phyloP scores from a whole-genome alignment of 352 stramenopile genomes.

The Phytophthora sojae region DNA sequence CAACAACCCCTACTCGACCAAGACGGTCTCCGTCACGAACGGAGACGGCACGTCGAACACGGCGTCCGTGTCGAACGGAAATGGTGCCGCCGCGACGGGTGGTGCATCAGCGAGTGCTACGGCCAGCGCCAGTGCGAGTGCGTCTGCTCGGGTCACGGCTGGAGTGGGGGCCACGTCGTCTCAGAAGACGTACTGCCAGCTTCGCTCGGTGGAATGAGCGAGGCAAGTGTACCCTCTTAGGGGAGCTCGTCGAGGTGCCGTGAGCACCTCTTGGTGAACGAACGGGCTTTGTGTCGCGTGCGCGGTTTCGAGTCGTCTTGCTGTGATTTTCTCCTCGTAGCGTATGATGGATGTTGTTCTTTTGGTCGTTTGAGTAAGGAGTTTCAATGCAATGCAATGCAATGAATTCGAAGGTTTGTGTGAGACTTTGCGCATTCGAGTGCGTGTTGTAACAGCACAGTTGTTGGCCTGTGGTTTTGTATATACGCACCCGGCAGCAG shows the following conservation, averaged over 20 bases:
- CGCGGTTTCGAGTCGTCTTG: too few species aligned
- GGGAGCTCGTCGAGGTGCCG: neutral
- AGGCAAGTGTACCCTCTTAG: neutral
- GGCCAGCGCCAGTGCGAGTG: neutral
- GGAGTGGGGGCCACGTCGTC: neutral
- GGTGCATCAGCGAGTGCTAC: constrained; percentile 6
- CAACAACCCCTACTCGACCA: constrained; percentile 13
- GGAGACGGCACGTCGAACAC: neutral
- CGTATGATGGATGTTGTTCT: neutral
- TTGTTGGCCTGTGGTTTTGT: too few species aligned
- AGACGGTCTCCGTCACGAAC: constrained; percentile 2
- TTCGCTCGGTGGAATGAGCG: neutral
- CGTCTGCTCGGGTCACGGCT: neutral
- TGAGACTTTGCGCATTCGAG: too few species aligned
- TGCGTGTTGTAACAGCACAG: too few species aligned
- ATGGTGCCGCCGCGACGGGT: constrained; percentile 1
- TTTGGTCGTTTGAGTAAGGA: neutral
- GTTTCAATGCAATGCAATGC: neutral
- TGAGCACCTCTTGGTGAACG: too few species aligned
- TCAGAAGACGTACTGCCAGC: neutral
- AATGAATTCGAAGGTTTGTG: neutral
- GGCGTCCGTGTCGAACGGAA: neutral
- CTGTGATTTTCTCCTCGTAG: neutral
- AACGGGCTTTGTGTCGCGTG: too few species aligned
- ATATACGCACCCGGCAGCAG: too few species aligned